Conservation (phyloP, 1,139 yeast genomes). For the Saccharomyces hybrid region DNA sequence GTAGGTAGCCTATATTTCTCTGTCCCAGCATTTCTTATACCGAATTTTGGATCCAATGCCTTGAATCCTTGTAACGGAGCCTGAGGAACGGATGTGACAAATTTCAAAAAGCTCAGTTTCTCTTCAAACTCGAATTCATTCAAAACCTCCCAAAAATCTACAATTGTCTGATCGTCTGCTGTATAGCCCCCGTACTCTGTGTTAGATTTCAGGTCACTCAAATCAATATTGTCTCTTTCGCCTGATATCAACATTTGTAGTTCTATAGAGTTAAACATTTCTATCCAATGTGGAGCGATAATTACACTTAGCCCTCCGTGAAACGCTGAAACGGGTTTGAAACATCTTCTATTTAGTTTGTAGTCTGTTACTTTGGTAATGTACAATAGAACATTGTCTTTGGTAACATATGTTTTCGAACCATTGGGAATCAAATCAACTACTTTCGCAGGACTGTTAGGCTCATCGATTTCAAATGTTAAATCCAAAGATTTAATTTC, state of each 20-base stretch:
- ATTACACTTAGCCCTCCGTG: slow-evolving; percentile 63
- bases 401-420: slow-evolving; percentile 44
- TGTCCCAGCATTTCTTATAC: slow-evolving; percentile 63
- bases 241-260: slow-evolving; percentile 83
- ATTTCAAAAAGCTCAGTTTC: slow-evolving; percentile 58
- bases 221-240: slow-evolving; percentile 59
- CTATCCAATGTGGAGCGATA: slow-evolving; percentile 67
- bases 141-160: slow-evolving; percentile 68
- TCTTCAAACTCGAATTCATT: slow-evolving; percentile 58
- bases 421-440: slow-evolving; percentile 63
- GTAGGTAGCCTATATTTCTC: slow-evolving; percentile 65
- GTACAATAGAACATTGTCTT: slow-evolving; percentile 61
- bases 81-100: slow-evolving; percentile 85
- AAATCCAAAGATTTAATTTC: slow-evolving; percentile 57
- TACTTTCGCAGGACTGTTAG: slow-evolving; percentile 17
- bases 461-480: slow-evolving; percentile 47
- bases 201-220: slow-evolving; percentile 58
- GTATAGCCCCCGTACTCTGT: slow-evolving; percentile 63
- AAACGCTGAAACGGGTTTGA: slow-evolving; percentile 55
- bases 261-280: slow-evolving; percentile 78
- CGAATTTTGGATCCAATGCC: slow-evolving; percentile 68
- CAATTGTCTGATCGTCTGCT: slow-evolving; percentile 49
- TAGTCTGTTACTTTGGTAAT: slow-evolving; percentile 73
- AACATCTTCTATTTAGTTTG: slow-evolving; percentile 59
- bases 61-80: slow-evolving; percentile 88